Base-by-base conservation (phyloP, 495 filamentous ascomycete genomes). In the Trichocladium antarcticum region DNA sequence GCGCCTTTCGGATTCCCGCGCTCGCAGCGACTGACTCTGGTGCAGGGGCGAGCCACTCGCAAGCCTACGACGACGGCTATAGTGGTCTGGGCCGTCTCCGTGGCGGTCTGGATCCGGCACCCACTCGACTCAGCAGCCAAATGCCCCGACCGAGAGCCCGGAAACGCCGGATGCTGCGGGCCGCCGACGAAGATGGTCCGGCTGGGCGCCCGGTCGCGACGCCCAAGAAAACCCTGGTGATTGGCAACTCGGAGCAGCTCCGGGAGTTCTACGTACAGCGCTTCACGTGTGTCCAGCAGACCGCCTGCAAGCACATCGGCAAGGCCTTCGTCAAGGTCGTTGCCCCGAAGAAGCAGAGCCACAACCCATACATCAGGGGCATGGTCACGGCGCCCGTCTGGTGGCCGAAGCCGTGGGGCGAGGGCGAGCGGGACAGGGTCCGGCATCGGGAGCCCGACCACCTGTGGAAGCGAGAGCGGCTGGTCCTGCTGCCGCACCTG, bases 401-500 rank as follows among this genome's bases (percentile, higher is more conserved):
- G 85, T 96, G 89, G 89, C 87, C 87, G 0, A 70, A 73, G 16
- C 75, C 78, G 9, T 70, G 61, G 57, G 71, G 69, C 1, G 45
- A 68, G 1, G 57, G 55, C 14, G 55, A 58, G 43, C 57, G 64
- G 8, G 57, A 67, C 8, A 58, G 44, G 46, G 63, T 76, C 15
- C 70, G 77, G 22, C 87, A 92, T 63, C 85, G 77, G 57, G 89
- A 95, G 68, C 88, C 89, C 0, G 87, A 95, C 56, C 89, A 96
- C 62, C 56, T 89, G 27, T 71, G 73, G 55, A 94, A 85, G 69
- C 75, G 76, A 85, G 81, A 83, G 50, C 74, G 82, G 5, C 68
- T 84, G 6, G 63, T 67, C 14, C 72, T 85, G 5, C 66, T 84
- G 10, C 71, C 72, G 11, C 79, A 84, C 53, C 82, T 85, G 37